Base-by-base conservation (phyloP, 306 rosid genomes). In the Acmispon strigosus region DNA sequence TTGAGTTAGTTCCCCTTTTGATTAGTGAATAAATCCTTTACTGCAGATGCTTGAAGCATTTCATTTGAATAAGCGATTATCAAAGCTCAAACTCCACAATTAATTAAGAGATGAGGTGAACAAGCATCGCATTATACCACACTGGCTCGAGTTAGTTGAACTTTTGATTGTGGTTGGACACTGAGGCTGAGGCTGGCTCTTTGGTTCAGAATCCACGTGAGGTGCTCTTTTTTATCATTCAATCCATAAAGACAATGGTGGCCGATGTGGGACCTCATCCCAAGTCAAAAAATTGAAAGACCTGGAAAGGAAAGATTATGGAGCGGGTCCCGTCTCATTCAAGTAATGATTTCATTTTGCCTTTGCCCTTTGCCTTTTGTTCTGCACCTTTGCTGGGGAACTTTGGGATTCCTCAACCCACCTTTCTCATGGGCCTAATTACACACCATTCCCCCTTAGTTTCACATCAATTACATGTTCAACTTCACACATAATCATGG, bases 131-230 rank as follows among this genome's bases (percentile, higher is more conserved):
- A n/a, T n/a, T n/a, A n/a, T n/a, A n/a, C n/a, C n/a, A n/a, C n/a
- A n/a, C n/a, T n/a, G n/a, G 24, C 2, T 22, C 3, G 24, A 22
- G 34, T 27, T 27, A 27, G 8, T 52, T 60, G 4, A 58, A 83
- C 75, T 80, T 92, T 85, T 76, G 65, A 80, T 82, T 81, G 89
- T 92, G 98, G 96, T 81, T 84, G 95, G 95, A 89, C 98, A 86
- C 37, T 32, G 37, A 32, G 37, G 37, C 3, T 32, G 37, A 32
- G 37, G 37, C 37, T 32, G 96, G 45, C 70, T 85, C 89, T 86
- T 89, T 87, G 92, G 91, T 82, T 91, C 97, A 91, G 97, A 87
- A 66, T 86, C 99, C 99, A 94, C 97, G 97, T 94, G 99, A 89
- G 99, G 90, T 91, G 99, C 97, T 87, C 93, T 84, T 91, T 90